Base-by-base conservation (phyloP, 2,329 filamentous ascomycete species). In the Fusarium sp. region DNA sequence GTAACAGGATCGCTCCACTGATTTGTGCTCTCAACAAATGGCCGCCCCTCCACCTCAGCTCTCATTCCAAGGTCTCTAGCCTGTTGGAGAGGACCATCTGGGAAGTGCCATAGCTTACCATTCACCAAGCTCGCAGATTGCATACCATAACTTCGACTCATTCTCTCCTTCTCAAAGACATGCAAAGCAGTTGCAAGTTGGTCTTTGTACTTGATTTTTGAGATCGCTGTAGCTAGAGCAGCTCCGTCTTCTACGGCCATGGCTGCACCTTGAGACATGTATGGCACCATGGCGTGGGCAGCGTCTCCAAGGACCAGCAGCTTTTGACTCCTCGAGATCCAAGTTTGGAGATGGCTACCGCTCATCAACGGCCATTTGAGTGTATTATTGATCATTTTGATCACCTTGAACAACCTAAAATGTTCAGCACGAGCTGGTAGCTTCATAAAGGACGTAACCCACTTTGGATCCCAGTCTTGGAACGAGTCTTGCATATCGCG, bases 221-320 rank as follows among this genome's bases (percentile, higher is more conserved):
- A 25, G 17, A 65, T 17, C 1, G 59, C 47, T 4, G 47, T 18
- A 1, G 62, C 62, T 0, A 65, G 35, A 10, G 62, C 62, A 4
- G 62, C 59, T 1, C 59, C 62, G 22, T 65, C 62, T 47, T 65
- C 62, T 6, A 65, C 59, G 4, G 62, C 62, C 62, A 65, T 65
- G 4, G 62, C 62, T 7, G 62, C 62, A 10, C 62, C 62, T 3
- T 65, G 62, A 10, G 62, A 65, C 62, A 65, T 65, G 18, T 65
- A 65, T 0, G 62, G 62, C 1, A 65, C 62, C 62, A 65, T 65
- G 2, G 62, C 62, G 4, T 65, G 62, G 5, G 62, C 62, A 14
- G 62, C 62, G 20, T 65, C 62, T 2, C 62, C 62, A 3, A 65
- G 59, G 2, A 65, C 56, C 0, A 65, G 2, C 0, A 65, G 39